Percentiles rank a stretch among this genome's conserved stretches.
phyloP scores from a whole-genome alignment of 2,329 filamentous ascomycete genomes.

The Colletotrichum sublineola region DNA sequence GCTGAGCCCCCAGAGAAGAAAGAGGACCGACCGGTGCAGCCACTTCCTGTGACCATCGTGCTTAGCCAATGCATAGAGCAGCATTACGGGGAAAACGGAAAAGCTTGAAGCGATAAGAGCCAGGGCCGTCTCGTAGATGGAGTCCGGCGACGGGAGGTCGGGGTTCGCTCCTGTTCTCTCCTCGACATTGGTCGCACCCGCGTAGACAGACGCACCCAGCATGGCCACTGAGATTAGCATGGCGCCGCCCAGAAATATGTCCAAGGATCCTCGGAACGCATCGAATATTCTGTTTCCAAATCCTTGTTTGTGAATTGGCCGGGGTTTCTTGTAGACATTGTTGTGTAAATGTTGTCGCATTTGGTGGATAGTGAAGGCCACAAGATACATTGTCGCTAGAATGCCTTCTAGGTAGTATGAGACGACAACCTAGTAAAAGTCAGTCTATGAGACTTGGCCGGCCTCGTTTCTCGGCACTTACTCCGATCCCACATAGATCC shows the following conservation, averaged over 20 bases:
- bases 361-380: conserved; percentile 36
- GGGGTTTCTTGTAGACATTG: conserved; percentile 17
- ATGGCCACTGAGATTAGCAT: conserved; percentile 40
- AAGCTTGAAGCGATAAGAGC: conserved; percentile 37
- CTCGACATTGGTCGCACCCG: conserved; percentile 3
- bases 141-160: conserved; percentile 29
- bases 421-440: conserved; percentile 24
- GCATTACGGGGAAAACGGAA: conserved; percentile 39
- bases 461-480: not conserved
- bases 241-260: conserved; percentile 37
- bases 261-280: conserved; percentile 39
- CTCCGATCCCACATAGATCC: conserved; percentile 37
- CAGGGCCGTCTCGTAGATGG: conserved; percentile 24
- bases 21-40: conserved; percentile 35
- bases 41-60: conserved; percentile 39
- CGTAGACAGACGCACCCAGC: conserved; percentile 36
- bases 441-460: not conserved
- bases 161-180: conserved; percentile 25
- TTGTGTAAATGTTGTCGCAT: conserved; percentile 5
- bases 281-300: conserved; percentile 25
- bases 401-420: conserved; percentile 40
- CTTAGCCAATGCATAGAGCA: conserved; percentile 37
- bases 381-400: conserved; percentile 36
- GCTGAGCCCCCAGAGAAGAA: conserved; percentile 32
- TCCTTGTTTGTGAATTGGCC: conserved; percentile 10